Base-by-base conservation (phyloP, 768 basidiomycete genomes). In the Leucosporidium yakuticum region DNA sequence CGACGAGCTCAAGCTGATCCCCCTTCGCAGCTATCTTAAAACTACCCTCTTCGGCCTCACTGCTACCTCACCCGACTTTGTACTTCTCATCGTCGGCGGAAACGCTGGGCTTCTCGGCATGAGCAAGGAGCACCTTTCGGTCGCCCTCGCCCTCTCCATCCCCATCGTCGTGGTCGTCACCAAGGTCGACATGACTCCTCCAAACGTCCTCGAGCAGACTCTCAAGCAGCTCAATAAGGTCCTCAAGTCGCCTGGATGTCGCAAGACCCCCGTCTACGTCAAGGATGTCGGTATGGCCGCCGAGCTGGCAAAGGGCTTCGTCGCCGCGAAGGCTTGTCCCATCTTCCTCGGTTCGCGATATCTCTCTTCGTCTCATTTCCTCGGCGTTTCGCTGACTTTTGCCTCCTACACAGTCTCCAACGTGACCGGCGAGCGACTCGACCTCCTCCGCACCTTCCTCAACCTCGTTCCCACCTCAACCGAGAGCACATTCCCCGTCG, bases 181-280 rank as follows among this genome's bases (percentile, higher is more conserved):
- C 5, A 98, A 98, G 84, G 89, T 96, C 75, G 96, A 98, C 77
- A 97, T 96, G 95, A 97, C 95, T 0, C 96, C 96, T 8, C 83
- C 88, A 17, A 90, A 95, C 70, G 87, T 94, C 39, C 84, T 93
- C 58, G 86, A 85, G n/a, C 89, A 95, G 78, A 98, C 94, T 0
- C 83, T 89, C 54, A 91, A 89, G 75, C 94, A 97, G 80, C 88
- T 97, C 0, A 39, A 21, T 32, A 99, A 96, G 81, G 91, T 97
- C 50, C 79, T 98, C 67, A 87, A 85, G 77, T 91, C 89, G 73
- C 96, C 94, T 14, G 95, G 95, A 15, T 97, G 94, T 81, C 74
- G 81, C 25, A 78, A 79, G 60, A 74, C 77, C 69, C 81, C 81
- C 1, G 79, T 81, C 6, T 81, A 64, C 73, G 87, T 97, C 36